These are phyloP conservation scores for Wickerhamiella brachini DNA, from an alignment of 805 yeast species.

Conservation along the genomic window DNA sequence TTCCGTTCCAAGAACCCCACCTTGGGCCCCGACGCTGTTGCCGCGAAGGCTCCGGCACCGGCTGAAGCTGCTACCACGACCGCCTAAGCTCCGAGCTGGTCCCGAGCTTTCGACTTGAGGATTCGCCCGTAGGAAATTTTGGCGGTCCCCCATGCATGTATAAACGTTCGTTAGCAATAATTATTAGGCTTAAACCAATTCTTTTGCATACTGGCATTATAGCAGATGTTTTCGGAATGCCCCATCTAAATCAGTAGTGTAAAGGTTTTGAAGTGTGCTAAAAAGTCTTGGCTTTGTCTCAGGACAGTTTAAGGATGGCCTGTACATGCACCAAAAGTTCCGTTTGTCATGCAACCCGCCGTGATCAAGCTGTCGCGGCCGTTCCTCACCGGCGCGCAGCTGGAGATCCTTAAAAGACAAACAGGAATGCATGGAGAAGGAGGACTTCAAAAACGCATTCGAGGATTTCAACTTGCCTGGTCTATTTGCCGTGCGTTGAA, in stretches of 20 bases:
- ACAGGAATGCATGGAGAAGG: constrained; percentile 37
- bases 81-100: neutral
- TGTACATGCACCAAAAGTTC: neutral
- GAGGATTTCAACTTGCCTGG: constrained; percentile 15
- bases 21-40: constrained; percentile 44
- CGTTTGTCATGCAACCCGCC: constrained; percentile 2
- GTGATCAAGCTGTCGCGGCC: constrained; percentile 35
- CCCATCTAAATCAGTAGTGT: no score
- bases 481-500: constrained; percentile 11
- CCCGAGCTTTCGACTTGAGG: neutral
- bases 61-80: neutral
- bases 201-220: no score
- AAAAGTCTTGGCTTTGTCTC: no score
- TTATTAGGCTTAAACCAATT: neutral
- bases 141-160: neutral
- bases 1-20: constrained; percentile 72
- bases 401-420: constrained; percentile 35
- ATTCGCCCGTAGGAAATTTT: neutral
- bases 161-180: neutral
- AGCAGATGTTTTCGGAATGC: no score
- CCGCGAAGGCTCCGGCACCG: constrained; percentile 12
- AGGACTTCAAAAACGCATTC: constrained; percentile 38
- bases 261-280: no score
- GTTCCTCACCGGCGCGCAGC: constrained; percentile 40
- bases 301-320: no score